A percentile compares a stretch with the other conserved stretches of the same genome.
Evolutionary conservation across 768 basidiomycete species (phyloP).

Genomic region (Macrolepiota albuminosa): DNA sequence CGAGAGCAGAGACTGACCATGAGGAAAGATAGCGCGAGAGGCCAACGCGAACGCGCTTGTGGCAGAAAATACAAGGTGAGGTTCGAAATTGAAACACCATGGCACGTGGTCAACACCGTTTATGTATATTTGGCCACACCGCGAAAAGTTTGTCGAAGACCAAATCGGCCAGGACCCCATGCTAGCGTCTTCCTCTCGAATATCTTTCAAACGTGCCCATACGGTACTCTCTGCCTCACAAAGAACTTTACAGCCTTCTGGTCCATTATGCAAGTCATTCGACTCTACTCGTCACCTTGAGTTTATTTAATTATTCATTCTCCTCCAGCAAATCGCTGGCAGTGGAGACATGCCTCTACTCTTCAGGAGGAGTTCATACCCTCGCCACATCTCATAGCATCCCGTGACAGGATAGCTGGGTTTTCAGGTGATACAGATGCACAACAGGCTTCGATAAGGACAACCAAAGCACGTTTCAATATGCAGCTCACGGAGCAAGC

Average conservation of each 20-base stretch:
- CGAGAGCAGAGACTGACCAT: slow-evolving; percentile 21
- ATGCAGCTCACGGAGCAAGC: slow-evolving; percentile 33
- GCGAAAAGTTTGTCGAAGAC: slow-evolving; percentile 8
- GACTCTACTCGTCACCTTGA: not conserved
- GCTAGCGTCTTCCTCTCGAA: slow-evolving; percentile 12
- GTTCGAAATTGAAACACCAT: slow-evolving; percentile 14
- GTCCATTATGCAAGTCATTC: slow-evolving; percentile 4
- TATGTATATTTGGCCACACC: slow-evolving; percentile 11
- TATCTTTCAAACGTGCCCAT: slow-evolving; percentile 9
- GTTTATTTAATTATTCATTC: not conserved
- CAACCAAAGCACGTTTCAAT: slow-evolving; percentile 25
- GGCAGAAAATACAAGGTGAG: slow-evolving; percentile 14
- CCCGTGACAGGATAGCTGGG: slow-evolving; percentile 4
- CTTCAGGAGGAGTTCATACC: slow-evolving; percentile 2
- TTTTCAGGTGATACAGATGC: slow-evolving; percentile 11
- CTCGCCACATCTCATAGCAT: slow-evolving; percentile 7
- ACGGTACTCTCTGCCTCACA: not conserved
- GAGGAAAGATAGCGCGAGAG: slow-evolving; percentile 12
- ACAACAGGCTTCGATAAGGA: slow-evolving; percentile 13
- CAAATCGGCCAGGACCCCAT: not conserved
- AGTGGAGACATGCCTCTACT: slow-evolving; percentile 6
- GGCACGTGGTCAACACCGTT: slow-evolving; percentile 14
- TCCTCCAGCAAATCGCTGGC: slow-evolving; percentile 1
- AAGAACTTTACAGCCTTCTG: not conserved
- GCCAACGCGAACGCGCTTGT: slow-evolving; percentile 22